Base-by-base conservation (phyloP, 2,329 filamentous ascomycete genomes). In the Penicillium sp. region DNA sequence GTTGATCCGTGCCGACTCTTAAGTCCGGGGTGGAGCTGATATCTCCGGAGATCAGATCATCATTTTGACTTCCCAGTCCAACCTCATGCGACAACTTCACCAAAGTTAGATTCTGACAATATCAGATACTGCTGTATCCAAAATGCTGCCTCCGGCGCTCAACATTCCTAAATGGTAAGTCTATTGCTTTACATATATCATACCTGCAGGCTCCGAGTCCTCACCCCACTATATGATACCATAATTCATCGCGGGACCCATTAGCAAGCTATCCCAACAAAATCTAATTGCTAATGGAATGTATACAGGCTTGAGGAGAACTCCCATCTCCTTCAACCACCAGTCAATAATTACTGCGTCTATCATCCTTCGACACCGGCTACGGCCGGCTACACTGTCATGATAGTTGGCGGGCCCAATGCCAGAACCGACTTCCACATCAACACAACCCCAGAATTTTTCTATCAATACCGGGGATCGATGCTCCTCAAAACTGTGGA, bases 391-490 rank as follows among this genome's bases (percentile, higher is more conserved):
- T 92, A 95, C 72, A 97, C 97, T 68, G 91, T 92, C 59, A 78
- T 78, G 88, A 91, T 96, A 66, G 92, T 99, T 59, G 94, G 94
- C 70, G 94, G 94, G 11, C 94, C 94, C 67, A 97, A 97, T 74
- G 90, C 90, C 57, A 86, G 94, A 61, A 97, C 92, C 52, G 94
- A 97, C 80, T 99, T 97, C 80, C 94, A 97, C 81, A 93, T 97
- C 83, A 97, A 97, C 81, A 80, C 86, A 66, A 97, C 93, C 0
- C 86, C 94, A 11, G 94, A 97, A 75, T 97, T 92, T 87, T 99
- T 97, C 84, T 97, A 94, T 81, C 93, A 97, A 76, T 86, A 96
- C 82, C 86, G 87, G 67, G 94, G 94, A 62, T 86, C 88, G 62
- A 97, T 97, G 93, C 81, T 94, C 54, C 87, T 99, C 64, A 96